Conservation (phyloP, 2,329 filamentous ascomycete species). For the Didymella glomerata region DNA sequence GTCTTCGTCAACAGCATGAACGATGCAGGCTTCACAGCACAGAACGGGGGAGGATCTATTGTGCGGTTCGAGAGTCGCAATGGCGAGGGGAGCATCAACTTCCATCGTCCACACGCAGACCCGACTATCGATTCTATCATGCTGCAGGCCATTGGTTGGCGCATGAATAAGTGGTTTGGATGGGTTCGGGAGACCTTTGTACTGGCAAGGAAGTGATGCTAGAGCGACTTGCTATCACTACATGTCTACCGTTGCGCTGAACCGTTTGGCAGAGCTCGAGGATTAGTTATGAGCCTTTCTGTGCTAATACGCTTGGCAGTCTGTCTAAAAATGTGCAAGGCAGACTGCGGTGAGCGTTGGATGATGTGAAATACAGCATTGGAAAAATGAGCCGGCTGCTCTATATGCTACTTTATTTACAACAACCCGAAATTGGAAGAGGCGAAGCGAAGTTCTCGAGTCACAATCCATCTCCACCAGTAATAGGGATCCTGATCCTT, state of each 20-base stretch:
- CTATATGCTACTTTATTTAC: neutral
- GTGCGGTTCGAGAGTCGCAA: conserved; percentile 25
- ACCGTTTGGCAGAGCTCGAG: neutral
- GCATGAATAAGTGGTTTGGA: conserved; percentile 43
- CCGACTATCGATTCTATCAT: conserved; percentile 37
- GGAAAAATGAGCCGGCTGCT: neutral
- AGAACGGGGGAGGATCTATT: conserved; percentile 27
- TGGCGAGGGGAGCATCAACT: conserved; percentile 28
- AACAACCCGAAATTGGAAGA: neutral
- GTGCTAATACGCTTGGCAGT: neutral
- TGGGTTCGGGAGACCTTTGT: conserved; percentile 33
- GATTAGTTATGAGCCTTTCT: neutral
- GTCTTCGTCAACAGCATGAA: conserved; percentile 18
- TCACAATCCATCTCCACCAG: neutral
- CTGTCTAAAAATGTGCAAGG: neutral
- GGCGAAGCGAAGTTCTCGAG: neutral
- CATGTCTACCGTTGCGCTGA: neutral
- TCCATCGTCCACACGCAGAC: conserved; percentile 43
- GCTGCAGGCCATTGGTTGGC: conserved; percentile 38
- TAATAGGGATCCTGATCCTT: neutral
- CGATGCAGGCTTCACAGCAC: conserved; percentile 25
- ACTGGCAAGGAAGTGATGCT: conserved; percentile 16
- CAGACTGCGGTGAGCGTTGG: neutral
- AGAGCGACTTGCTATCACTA: neutral
- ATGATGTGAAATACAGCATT: neutral